Evolutionary conservation across 2,329 filamentous ascomycete species (phyloP), one percentile per base, ranked within the genome.

Genomic region (Zasmidium cellare): DNA sequence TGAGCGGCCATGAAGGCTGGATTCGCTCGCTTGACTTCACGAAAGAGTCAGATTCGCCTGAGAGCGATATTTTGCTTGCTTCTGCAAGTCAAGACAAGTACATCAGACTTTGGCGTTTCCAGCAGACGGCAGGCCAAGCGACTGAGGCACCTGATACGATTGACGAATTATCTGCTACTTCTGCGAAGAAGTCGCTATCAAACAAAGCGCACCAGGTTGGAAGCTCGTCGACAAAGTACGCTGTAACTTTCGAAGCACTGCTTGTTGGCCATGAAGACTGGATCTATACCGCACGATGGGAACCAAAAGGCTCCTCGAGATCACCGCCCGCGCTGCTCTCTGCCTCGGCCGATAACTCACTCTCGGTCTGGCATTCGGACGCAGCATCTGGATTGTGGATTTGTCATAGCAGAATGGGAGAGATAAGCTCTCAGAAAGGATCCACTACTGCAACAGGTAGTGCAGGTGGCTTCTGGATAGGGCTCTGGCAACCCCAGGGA

Each of bases 41-140:
- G 1, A 79, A 78, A 59, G 90, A 94, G 69, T 82, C 75, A 14
- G 71, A 77, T 2, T 76, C 77, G 20, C 64, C 75, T 0, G 74
- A 77, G 0, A 84, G 84, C 53, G 92, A 97, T 71, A 72, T 96
- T 3, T 76, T 97, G 20, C 82, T 99, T 19, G 91, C 93, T 0
- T 97, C 93, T 11, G 92, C 92, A 20, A 97, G 93, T 71, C 94
- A 99, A 74, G 94, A 99, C 75, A 97, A 96, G 76, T 99, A 97
- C 69, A 88, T 97, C 58, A 89, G 94, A 44, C 83, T 99, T 35
- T 99, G 94, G 94, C 86, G 92, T 57, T 77, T 99, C 35, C 89
- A 90, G 63, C 79, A 84, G 60, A 91, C 90, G 31, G 82, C 83
- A 58, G 25, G 48, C 2, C 47, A 24, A 24, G 16, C 41, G 14